Conservation (phyloP, 345 rosid genomes). For the Cardamine resedifolia region DNA sequence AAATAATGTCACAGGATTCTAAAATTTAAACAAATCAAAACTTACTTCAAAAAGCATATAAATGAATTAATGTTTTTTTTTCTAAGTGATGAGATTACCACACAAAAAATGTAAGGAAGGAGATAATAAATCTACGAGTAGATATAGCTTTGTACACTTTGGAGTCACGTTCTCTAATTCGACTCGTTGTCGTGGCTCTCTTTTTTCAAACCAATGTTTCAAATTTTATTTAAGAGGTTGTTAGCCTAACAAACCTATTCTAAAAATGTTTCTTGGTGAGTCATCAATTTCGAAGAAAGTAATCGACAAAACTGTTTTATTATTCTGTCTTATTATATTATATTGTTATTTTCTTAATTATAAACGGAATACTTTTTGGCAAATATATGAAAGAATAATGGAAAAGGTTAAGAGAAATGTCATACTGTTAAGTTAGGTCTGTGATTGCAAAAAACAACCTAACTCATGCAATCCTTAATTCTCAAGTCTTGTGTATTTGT, state of each 20-base stretch:
- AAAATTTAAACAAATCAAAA: not conserved
- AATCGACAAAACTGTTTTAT: slow-evolving; percentile 24
- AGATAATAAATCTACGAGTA: not conserved
- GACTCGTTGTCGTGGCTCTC: slow-evolving; percentile 5
- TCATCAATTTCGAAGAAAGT: slow-evolving; percentile 28
- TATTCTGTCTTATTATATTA: slow-evolving; percentile 23
- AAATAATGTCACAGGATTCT: not conserved
- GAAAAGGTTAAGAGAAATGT: slow-evolving; percentile 35
- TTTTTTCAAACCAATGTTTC: slow-evolving; percentile 4
- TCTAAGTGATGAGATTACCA: not conserved
- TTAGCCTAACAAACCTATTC: slow-evolving; percentile 33
- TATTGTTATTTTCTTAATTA: not conserved
- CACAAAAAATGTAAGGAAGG: not conserved
- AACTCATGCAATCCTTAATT: slow-evolving; percentile 39
- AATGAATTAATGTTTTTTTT: not conserved
- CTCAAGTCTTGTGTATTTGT: slow-evolving; percentile 31
- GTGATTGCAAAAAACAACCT: slow-evolving; percentile 35
- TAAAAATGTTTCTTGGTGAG: slow-evolving; percentile 31
- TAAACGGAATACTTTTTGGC: not conserved
- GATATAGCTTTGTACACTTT: slow-evolving; percentile 9
- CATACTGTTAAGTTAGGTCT: slow-evolving; percentile 39
- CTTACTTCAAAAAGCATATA: not conserved
- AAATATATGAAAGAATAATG: slow-evolving; percentile 6
- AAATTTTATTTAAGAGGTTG: slow-evolving; percentile 21
- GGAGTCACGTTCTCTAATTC: slow-evolving; percentile 20